Evolutionary conservation across 805 yeast species (phyloP).

Genomic region (Grigorovia humatica): DNA sequence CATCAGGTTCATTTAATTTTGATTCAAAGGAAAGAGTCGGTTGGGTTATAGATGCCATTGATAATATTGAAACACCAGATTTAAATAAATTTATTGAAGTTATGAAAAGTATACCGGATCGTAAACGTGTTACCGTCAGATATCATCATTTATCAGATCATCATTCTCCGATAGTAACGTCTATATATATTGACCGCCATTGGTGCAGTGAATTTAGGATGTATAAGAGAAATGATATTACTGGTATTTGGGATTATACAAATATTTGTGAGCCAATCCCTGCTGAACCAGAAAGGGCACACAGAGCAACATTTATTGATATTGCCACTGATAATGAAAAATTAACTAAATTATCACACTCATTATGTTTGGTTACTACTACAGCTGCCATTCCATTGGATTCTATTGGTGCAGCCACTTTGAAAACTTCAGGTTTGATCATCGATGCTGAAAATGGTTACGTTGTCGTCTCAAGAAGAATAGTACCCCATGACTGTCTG

Average conservation of each 20-base stretch:
- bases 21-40: conserved; percentile 53
- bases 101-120: conserved; percentile 69
- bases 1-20: conserved; percentile 64
- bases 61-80: conserved; percentile 64
- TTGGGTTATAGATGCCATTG: conserved; percentile 72
- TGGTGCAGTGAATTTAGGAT: conserved; percentile 66
- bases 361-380: conserved; percentile 63
- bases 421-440: conserved; percentile 65
- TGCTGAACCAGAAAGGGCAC: conserved; percentile 42
- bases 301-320: conserved; percentile 59
- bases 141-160: conserved; percentile 73
- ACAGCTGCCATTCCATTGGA: conserved; percentile 64
- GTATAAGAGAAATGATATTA: conserved; percentile 50
- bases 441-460: conserved; percentile 74
- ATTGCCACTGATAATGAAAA: conserved; percentile 47
- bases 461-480: conserved; percentile 64
- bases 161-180: conserved; percentile 60
- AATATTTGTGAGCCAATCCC: conserved; percentile 48
- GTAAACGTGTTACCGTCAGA: conserved; percentile 55
- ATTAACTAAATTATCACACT: conserved; percentile 48
- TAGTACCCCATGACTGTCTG: conserved; percentile 67
- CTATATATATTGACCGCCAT: conserved; percentile 70
- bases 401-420: conserved; percentile 53
- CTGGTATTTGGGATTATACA: conserved; percentile 49
- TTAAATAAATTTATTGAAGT: conserved; percentile 69